Percentiles rank a stretch among this genome's conserved stretches.
phyloP scores from a whole-genome alignment of 371 early-diverging fungal genomes.

The Nosema granulosis region DNA sequence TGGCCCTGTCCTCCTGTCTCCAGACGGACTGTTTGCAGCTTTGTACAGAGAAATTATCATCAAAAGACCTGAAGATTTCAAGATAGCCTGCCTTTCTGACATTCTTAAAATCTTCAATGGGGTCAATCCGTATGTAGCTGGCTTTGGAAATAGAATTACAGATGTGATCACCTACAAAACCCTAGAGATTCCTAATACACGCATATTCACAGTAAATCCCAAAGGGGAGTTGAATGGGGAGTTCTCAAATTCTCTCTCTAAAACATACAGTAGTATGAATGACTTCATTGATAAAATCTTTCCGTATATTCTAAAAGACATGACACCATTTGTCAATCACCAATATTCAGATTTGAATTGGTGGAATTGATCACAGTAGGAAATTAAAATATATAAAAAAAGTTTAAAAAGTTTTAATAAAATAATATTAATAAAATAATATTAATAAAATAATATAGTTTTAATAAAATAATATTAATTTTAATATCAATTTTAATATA shows the following conservation, averaged over 20 bases:
- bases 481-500: no score
- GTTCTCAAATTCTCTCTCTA: conserved; percentile 42
- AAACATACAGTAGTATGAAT: conserved; percentile 66
- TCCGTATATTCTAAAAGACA: conserved; percentile 69
- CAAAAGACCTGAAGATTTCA: conserved; percentile 89
- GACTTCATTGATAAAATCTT: conserved; percentile 90
- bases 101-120: conserved; percentile 74
- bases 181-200: conserved; percentile 80
- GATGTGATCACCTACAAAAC: conserved; percentile 87
- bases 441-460: no score
- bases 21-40: conserved; percentile 84
- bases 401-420: no score
- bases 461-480: no score
- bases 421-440: no score
- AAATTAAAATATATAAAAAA: conserved; percentile 12
- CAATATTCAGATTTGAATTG: conserved; percentile 44
- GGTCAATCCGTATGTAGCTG: conserved; percentile 82
- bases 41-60: conserved; percentile 78
- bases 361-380: conserved; percentile 16
- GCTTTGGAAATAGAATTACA: conserved; percentile 92
- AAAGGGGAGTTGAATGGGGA: conserved; percentile 84
- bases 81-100: conserved; percentile 87
- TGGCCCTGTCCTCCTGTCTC: conserved; percentile 91
- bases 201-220: conserved; percentile 90
- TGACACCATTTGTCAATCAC: conserved; percentile 22